A percentile compares a stretch with the other conserved stretches of the same genome.
These are phyloP conservation scores for Alternaria panax DNA, from an alignment of 2,329 filamentous ascomycete species.

Conservation along the genomic window DNA sequence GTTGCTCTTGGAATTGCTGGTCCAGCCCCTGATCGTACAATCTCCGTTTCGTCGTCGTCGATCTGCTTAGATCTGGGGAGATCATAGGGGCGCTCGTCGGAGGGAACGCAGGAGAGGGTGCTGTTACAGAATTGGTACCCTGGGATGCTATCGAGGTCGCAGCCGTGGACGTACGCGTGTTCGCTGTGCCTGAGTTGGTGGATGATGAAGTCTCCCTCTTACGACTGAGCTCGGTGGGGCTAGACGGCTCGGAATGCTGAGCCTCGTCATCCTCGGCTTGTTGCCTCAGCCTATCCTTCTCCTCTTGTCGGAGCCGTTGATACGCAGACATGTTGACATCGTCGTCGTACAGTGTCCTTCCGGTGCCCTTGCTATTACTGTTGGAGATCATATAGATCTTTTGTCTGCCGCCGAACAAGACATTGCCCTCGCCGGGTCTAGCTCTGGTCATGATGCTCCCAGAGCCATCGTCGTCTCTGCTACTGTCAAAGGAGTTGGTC, in stretches of 20 bases:
- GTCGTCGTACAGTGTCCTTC: slow-evolving; percentile 81
- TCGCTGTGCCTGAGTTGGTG: slow-evolving; percentile 74
- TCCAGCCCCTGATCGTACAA: slow-evolving; percentile 85
- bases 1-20: slow-evolving; percentile 81
- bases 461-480: slow-evolving; percentile 71
- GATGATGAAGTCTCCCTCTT: slow-evolving; percentile 87
- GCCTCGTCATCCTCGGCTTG: slow-evolving; percentile 49
- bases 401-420: slow-evolving; percentile 91
- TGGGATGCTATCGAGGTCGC: slow-evolving; percentile 90
- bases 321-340: slow-evolving; percentile 86
- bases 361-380: slow-evolving; percentile 54
- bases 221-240: slow-evolving; percentile 67
- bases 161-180: slow-evolving; percentile 77
- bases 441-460: slow-evolving; percentile 84
- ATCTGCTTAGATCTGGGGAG: slow-evolving; percentile 63
- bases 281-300: slow-evolving; percentile 53
- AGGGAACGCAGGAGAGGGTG: slow-evolving; percentile 39
- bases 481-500: slow-evolving; percentile 69
- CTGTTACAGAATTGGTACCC: slow-evolving; percentile 47
- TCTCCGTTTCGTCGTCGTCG: slow-evolving; percentile 74
- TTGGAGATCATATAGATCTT: slow-evolving; percentile 88
- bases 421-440: slow-evolving; percentile 87
- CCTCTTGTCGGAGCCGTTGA: slow-evolving; percentile 72
- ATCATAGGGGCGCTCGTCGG: slow-evolving; percentile 36
- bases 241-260: slow-evolving; percentile 55